phyloP scores from a whole-genome alignment of 2,329 filamentous ascomycete genomes.

The Hymenoscyphus salicellus region DNA sequence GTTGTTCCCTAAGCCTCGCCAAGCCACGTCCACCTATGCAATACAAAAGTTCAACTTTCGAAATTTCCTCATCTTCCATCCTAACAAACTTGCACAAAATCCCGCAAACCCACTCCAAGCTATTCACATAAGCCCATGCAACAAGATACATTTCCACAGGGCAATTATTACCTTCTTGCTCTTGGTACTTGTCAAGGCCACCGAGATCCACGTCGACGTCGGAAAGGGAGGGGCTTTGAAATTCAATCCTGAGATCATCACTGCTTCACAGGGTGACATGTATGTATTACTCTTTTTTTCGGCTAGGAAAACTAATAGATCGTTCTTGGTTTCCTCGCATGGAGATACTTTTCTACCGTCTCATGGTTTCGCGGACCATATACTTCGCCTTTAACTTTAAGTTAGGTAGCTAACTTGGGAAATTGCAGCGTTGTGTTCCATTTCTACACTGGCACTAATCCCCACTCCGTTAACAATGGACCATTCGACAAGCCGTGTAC shows the following conservation, averaged over 20 bases:
- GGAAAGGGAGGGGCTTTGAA: conserved; percentile 34
- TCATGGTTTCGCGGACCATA: conserved; percentile 35
- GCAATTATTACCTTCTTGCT: conserved; percentile 1
- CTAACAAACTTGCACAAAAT: neutral
- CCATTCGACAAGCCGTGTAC: conserved; percentile 34
- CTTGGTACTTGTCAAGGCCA: conserved; percentile 9
- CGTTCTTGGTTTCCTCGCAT: neutral
- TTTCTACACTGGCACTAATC: conserved; percentile 51
- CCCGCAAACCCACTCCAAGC: neutral
- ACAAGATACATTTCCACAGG: neutral
- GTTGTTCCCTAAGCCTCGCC: neutral
- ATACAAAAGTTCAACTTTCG: neutral
- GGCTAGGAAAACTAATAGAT: neutral
- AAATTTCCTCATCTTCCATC: neutral
- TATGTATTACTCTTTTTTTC: conserved; percentile 5
- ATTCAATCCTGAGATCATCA: conserved; percentile 49
- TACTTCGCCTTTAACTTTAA: conserved; percentile 28
- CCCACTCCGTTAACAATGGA: conserved; percentile 46
- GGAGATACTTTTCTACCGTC: neutral
- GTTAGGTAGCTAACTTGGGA: conserved; percentile 31
- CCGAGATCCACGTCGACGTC: conserved; percentile 14
- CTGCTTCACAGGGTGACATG: conserved; percentile 43
- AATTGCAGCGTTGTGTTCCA: conserved; percentile 24
- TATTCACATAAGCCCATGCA: neutral
- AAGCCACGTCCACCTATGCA: neutral